A percentile compares a stretch with the other conserved stretches of the same genome.
Evolutionary conservation across 2,329 filamentous ascomycete species (phyloP).

Genomic region (Arthrobotrys pseudoclavata): DNA sequence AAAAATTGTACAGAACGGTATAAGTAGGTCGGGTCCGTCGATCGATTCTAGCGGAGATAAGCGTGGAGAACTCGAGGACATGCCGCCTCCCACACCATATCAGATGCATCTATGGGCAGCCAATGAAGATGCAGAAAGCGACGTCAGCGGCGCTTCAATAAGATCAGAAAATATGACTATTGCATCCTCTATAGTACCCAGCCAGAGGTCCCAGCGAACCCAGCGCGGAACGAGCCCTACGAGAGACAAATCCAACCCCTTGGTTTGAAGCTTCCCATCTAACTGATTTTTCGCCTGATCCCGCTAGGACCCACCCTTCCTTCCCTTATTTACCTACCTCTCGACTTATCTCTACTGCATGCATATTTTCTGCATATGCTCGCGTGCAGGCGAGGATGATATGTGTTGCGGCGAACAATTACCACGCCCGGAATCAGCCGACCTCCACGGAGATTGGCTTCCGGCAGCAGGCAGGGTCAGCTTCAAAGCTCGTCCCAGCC

Average conservation of each 20-base stretch:
- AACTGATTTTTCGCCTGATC: constrained; percentile 8
- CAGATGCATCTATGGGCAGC: constrained; percentile 11
- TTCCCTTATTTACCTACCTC: neutral
- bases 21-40: constrained; percentile 17
- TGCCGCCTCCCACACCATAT: constrained; percentile 2
- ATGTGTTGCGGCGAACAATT: constrained; percentile 40
- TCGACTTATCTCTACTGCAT: neutral
- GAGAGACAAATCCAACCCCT: constrained; percentile 27
- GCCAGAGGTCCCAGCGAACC: neutral
- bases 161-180: constrained; percentile 26
- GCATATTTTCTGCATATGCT: neutral
- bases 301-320: neutral
- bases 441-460: constrained; percentile 41
- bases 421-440: constrained; percentile 56
- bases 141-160: constrained; percentile 25
- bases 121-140: constrained; percentile 5
- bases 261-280: constrained; percentile 7
- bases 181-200: constrained; percentile 21
- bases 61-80: constrained; percentile 7
- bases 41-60: constrained; percentile 17
- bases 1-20: neutral
- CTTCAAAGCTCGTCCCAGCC: constrained; percentile 4
- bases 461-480: constrained; percentile 18
- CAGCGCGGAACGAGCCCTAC: constrained; percentile 12
- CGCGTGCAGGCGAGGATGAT: neutral